Evolutionary conservation across 805 yeast species (phyloP), one percentile per base, ranked within the genome.

Genomic region (Sugiyamaella chiloensis): DNA sequence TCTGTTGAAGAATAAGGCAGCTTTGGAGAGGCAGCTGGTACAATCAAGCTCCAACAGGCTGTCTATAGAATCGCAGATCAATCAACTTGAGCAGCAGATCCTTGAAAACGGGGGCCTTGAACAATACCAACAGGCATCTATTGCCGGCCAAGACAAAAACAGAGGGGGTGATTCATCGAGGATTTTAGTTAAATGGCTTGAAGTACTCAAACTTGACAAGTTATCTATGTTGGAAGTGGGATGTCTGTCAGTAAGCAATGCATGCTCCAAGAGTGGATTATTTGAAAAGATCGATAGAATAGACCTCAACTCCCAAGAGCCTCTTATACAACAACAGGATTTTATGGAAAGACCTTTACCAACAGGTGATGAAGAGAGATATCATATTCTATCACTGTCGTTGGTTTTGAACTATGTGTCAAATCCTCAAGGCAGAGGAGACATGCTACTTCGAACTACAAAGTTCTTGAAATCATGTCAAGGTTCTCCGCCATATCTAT

Each of bases 81-180:
- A 78, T 0, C 71, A 71, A 43, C 77, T 89, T 4, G 83, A 81
- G 52, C 74, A 70, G 2, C 89, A 86, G 59, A 74, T 85, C 2
- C 69, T 69, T 6, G 72, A 69, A 35, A 70, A 81, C 36, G 97
- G 96, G 0, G 97, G 96, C 0, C 63, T 91, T 1, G 74, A 79
- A 42, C 77, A 78, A 8, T 91, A 91, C 62, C 99, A 91, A 60
- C 65, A 73, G 17, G 98, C 98, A 0, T 87, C 96, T 1, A 76
- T 85, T 1, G 79, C 80, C 43, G 99, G 99, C 0, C 99, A 91
- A 59, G 78, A 79, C 49, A 62, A 65, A 0, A 73, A 74, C 40
- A 64, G 98, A 52, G 98, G 99, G 0, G 96, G 96, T 1, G 99
- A 91, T 61, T 87, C 96, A 0, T 88, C 96, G 2, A 86, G 83